These are phyloP conservation scores for Parafenestella ontariensis DNA, from an alignment of 2,329 filamentous ascomycete genomes.

Conservation along the genomic window DNA sequence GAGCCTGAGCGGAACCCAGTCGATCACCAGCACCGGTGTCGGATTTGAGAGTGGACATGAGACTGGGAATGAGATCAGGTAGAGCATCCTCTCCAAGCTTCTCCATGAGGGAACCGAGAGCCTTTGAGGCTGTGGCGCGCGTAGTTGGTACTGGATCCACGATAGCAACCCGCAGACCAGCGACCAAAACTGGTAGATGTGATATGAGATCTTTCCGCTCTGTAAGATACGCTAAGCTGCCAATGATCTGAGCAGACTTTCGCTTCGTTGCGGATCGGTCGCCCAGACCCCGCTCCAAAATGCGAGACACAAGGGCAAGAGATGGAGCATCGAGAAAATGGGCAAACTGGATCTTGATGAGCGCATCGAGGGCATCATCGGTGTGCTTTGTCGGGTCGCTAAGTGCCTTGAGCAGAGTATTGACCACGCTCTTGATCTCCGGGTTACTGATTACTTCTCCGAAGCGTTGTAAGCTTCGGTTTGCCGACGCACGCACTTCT, in stretches of 20 bases:
- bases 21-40: conserved; percentile 96
- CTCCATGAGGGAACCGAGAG: conserved; percentile 94
- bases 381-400: conserved; percentile 98
- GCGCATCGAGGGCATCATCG: conserved; percentile 87
- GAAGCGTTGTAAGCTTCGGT: conserved; percentile 95
- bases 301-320: conserved; percentile 90
- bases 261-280: conserved; percentile 95
- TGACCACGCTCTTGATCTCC: conserved; percentile 91
- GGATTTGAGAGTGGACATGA: conserved; percentile 97
- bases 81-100: conserved; percentile 97
- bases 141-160: conserved; percentile 97
- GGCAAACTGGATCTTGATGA: conserved; percentile 98
- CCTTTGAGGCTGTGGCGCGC: conserved; percentile 93
- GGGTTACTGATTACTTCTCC: conserved; percentile 98
- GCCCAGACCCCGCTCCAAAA: conserved; percentile 87
- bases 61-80: conserved; percentile 93
- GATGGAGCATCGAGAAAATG: conserved; percentile 99
- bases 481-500: conserved; percentile 89
- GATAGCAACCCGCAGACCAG: conserved; percentile 84
- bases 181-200: conserved; percentile 90
- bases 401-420: conserved; percentile 90
- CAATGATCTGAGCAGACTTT: conserved; percentile 97
- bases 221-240: conserved; percentile 94
- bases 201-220: conserved; percentile 92
- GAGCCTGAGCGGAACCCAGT: conserved; percentile 92